A percentile compares a stretch with the other conserved stretches of the same genome.
phyloP scores from a whole-genome alignment of 139 green algal species.

The Tetradesmus obliquus region DNA sequence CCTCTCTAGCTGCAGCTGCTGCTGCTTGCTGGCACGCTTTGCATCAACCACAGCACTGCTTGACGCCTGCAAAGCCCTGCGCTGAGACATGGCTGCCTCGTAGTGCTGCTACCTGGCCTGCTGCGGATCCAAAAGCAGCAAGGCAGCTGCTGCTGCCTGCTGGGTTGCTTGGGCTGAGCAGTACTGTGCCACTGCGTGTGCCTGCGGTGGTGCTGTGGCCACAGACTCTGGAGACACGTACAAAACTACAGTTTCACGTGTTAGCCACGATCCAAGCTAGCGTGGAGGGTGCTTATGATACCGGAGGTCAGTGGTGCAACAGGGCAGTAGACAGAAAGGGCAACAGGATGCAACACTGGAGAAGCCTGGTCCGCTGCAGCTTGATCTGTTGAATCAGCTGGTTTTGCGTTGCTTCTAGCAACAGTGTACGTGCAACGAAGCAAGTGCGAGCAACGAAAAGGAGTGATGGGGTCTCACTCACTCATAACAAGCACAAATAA shows the following conservation, averaged over 20 bases:
- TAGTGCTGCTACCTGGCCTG: neutral
- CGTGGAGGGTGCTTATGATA: neutral
- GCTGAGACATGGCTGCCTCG: neutral
- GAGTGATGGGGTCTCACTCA: neutral
- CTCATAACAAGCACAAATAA: neutral
- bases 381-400: neutral
- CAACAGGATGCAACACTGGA: neutral
- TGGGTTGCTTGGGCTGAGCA: neutral
- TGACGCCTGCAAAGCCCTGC: neutral
- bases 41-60: neutral
- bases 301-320: neutral
- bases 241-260: too few relatives aligned
- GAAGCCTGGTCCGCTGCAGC: neutral
- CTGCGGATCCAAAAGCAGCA: neutral
- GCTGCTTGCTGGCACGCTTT: neutral
- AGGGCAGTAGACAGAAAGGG: neutral
- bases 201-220: neutral
- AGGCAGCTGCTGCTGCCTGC: neutral
- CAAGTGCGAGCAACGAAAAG: neutral
- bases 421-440: neutral
- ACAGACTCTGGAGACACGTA: neutral
- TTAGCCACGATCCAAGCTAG: neutral
- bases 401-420: neutral
- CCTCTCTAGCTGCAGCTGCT: constrained; percentile 17
- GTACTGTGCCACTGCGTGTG: neutral